Evolutionary conservation across 2,329 filamentous ascomycete genomes (phyloP).

Genomic region (Chaetomium olivaceum): DNA sequence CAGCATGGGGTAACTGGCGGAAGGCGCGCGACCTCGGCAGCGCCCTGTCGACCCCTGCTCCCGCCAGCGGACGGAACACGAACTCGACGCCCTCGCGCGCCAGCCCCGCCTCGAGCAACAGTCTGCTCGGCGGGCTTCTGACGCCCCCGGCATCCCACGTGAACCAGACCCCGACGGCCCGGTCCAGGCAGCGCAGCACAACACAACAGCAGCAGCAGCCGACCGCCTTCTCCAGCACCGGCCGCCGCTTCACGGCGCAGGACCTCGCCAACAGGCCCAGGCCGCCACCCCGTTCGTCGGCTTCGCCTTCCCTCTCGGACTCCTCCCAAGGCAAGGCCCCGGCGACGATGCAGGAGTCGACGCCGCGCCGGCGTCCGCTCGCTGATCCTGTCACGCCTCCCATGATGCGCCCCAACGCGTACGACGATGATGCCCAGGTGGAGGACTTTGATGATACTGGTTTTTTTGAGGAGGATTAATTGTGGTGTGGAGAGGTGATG

Average conservation of each 20-base stretch:
- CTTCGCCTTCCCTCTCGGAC: constrained; percentile 36
- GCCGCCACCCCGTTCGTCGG: constrained; percentile 30
- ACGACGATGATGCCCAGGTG: constrained; percentile 62
- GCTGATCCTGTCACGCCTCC: constrained; percentile 58
- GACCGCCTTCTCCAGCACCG: constrained; percentile 62
- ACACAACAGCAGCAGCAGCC: constrained; percentile 46
- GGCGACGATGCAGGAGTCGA: constrained; percentile 38
- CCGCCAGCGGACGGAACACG: constrained; percentile 42
- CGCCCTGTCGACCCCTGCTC: constrained; percentile 47
- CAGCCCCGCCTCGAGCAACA: constrained; percentile 51
- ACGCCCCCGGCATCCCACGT: constrained; percentile 81
- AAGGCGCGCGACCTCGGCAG: constrained; percentile 63
- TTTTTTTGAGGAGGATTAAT: constrained; percentile 34
- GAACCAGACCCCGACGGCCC: constrained; percentile 57
- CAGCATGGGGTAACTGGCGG: constrained; percentile 96
- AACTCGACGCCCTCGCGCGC: constrained; percentile 63
- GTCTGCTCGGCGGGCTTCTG: constrained; percentile 75
- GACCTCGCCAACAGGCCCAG: constrained; percentile 46
- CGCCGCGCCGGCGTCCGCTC: constrained; percentile 46
- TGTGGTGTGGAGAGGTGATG: background rate
- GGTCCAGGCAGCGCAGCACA: constrained; percentile 15
- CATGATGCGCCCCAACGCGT: constrained; percentile 60
- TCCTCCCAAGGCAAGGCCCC: constrained; percentile 34
- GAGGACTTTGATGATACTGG: constrained; percentile 38
- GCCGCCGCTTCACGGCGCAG: constrained; percentile 57